Base-by-base conservation (phyloP, 805 yeast species). In the Torulaspora franciscae region DNA sequence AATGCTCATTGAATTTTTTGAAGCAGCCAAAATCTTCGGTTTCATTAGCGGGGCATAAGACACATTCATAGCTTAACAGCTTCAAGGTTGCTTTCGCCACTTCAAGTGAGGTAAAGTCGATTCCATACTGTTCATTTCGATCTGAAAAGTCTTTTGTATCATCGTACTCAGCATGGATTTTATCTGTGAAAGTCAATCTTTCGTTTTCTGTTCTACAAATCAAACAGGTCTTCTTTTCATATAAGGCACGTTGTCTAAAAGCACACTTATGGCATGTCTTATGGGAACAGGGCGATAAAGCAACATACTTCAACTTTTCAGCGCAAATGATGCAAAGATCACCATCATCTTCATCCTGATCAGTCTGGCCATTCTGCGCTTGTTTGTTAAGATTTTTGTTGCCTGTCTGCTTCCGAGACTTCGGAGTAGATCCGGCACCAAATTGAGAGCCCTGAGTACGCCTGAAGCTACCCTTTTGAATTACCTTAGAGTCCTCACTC, bases 241-340 rank as follows among this genome's bases (percentile, higher is more conserved):
- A 89, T 11, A 91, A 67, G 0, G 89, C 90, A 35, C 96, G 71
- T 58, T 88, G 89, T 51, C 96, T 74, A 52, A 91, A 76, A 0
- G 87, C 72, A 69, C 99, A 93, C 36, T 63, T 67, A 59, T 88
- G 86, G 64, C 99, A 93, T 0, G 89, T 80, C 27, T 72, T 75
- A 61, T 93, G 98, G 56, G 82, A 80, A 65, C 99, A 93, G 0
- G 88, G 85, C 1, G 93, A 76, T 7, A 85, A 58, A 0, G 95
- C 87, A 2, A 81, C 79, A 54, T 73, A 76, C n/a, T 55, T 52
- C 23, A 88, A 72, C 25, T 69, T 69, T 37, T 85, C 83, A 0
- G 97, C 93, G 69, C 99, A 93, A 46, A 93, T 85, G 17, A 89
- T 67, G 72, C 97, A 90, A 26, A 66, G 58, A 9, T 74, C 74